Percentiles rank a stretch among this genome's conserved stretches.
Evolutionary conservation across 768 basidiomycete species (phyloP).

Genomic region (Rubroboletus pulcherrimus): DNA sequence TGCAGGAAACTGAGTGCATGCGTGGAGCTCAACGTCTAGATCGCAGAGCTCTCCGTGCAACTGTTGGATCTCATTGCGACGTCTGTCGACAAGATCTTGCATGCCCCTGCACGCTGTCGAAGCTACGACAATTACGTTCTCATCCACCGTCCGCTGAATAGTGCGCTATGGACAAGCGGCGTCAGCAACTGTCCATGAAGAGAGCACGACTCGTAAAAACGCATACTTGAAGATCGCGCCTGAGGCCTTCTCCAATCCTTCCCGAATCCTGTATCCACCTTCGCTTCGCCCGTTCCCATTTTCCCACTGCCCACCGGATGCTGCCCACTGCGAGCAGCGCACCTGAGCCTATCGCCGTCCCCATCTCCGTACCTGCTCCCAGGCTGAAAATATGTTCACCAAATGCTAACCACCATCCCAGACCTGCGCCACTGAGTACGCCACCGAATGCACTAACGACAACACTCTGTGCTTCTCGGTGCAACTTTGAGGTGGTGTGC

Average conservation of each 20-base stretch:
- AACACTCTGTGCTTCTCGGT: constrained; percentile 58
- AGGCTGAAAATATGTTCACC: constrained; percentile 37
- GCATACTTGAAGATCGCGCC: constrained; percentile 60
- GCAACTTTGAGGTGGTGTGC: constrained; percentile 55
- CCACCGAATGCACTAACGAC: constrained; percentile 50
- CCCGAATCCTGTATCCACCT: constrained; percentile 68
- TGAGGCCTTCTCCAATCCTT: constrained; percentile 58
- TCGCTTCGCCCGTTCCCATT: constrained; percentile 65
- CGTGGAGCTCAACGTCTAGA: constrained; percentile 35
- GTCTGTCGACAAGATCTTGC: constrained; percentile 36
- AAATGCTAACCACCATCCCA: constrained; percentile 53
- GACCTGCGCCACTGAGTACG: constrained; percentile 43
- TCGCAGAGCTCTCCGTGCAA: constrained; percentile 42
- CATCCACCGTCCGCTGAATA: constrained; percentile 43
- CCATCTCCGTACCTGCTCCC: constrained; percentile 43
- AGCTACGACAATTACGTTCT: constrained; percentile 54
- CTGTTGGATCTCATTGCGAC: constrained; percentile 43
- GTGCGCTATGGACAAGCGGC: constrained; percentile 36
- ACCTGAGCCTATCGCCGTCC: constrained; percentile 59
- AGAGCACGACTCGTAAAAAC: not conserved
- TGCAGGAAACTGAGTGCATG: constrained; percentile 7
- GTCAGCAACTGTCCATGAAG: constrained; percentile 1
- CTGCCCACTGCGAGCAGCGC: constrained; percentile 46
- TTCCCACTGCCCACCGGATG: constrained; percentile 59
- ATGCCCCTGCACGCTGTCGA: constrained; percentile 46